These are phyloP conservation scores for Noccaea caerulescens DNA, from an alignment of 345 rosid species.

Conservation along the genomic window DNA sequence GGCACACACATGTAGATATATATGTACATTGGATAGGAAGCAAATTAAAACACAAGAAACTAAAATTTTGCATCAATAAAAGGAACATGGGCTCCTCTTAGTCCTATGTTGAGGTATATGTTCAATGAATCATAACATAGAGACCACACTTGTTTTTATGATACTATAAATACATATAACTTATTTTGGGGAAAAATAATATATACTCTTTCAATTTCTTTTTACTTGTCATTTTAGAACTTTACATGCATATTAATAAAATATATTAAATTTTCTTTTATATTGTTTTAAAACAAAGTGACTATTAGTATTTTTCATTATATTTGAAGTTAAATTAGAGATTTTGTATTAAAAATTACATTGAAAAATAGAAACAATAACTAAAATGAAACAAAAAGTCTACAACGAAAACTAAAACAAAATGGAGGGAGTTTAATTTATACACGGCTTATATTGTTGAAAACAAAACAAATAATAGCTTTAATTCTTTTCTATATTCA, in stretches of 20 bases:
- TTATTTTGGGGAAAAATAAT: too few species aligned
- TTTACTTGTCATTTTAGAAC: too few species aligned
- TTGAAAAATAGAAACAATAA: too few species aligned
- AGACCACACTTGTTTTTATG: slow-evolving; percentile 26
- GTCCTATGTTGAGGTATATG: slow-evolving; percentile 44
- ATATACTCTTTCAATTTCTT: too few species aligned
- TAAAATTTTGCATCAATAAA: slow-evolving; percentile 28
- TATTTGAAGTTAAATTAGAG: too few species aligned
- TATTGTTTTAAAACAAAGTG: too few species aligned
- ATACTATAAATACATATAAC: not conserved
- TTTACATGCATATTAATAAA: too few species aligned
- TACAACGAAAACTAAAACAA: too few species aligned
- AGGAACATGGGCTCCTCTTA: slow-evolving; percentile 40
- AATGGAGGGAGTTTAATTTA: not conserved
- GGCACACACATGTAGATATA: not conserved
- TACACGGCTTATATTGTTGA: slow-evolving; percentile 2
- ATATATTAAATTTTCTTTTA: too few species aligned
- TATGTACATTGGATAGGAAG: slow-evolving; percentile 35
- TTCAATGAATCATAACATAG: slow-evolving; percentile 46
- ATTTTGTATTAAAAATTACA: too few species aligned
- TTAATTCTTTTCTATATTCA: not conserved
- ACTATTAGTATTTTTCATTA: too few species aligned
- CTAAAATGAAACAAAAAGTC: too few species aligned
- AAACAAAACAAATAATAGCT: not conserved
- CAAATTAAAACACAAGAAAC: slow-evolving; percentile 36